A percentile compares a stretch with the other conserved stretches of the same genome.
Conservation (phyloP, 371 early-diverging fungal genomes). For the Mucor piriformis region DNA sequence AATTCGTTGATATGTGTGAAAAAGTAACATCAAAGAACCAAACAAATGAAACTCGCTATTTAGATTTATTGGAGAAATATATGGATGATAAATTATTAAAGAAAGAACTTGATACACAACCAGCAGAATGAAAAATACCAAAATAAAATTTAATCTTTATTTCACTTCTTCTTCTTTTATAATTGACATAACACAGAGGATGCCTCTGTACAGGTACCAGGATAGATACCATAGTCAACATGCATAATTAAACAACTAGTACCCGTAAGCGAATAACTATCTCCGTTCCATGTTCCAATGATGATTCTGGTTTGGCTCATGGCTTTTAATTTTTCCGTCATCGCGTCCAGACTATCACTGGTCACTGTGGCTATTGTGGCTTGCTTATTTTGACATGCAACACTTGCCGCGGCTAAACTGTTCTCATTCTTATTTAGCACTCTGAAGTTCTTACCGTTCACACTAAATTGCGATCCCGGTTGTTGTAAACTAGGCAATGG, state of each 20-base stretch:
- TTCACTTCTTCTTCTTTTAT: neutral
- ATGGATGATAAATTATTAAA: neutral
- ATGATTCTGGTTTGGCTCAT: conserved; percentile 1
- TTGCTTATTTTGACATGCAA: neutral
- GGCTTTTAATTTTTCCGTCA: neutral
- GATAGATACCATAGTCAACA: conserved; percentile 17
- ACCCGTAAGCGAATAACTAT: conserved; percentile 13
- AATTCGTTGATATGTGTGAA: conserved; percentile 10
- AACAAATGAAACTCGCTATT: conserved; percentile 6
- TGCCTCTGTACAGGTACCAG: conserved; percentile 17
- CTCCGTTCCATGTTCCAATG: conserved; percentile 29
- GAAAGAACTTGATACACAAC: neutral
- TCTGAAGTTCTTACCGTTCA: neutral
- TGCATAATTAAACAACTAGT: conserved; percentile 19
- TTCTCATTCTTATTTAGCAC: neutral
- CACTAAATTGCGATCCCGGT: neutral
- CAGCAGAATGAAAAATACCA: conserved; percentile 1
- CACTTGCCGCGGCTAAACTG: neutral
- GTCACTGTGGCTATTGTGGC: neutral
- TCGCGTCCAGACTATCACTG: neutral
- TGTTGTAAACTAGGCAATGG: neutral
- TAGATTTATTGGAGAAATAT: conserved; percentile 8
- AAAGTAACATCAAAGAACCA: neutral
- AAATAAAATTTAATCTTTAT: neutral
- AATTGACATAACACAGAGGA: conserved; percentile 14